Conservation (phyloP, 2,329 filamentous ascomycete species). For the Chaetoscypha palmicola region DNA sequence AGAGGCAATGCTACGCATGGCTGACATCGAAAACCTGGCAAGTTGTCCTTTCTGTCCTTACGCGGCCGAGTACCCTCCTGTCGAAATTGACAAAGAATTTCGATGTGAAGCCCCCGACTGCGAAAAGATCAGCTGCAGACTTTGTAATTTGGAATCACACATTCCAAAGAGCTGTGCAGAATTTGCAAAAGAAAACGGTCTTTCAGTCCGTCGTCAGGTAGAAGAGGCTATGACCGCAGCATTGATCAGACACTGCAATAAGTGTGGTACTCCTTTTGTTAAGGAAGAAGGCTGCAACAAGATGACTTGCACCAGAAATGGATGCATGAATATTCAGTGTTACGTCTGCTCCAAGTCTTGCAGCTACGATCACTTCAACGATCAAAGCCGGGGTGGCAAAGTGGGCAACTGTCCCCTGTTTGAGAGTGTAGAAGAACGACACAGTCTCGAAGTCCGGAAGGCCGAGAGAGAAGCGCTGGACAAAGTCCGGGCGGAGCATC, state of each 20-base stretch:
- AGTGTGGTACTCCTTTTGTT: slow-evolving; percentile 58
- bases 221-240: slow-evolving; percentile 83
- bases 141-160: slow-evolving; percentile 63
- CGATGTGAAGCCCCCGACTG: slow-evolving; percentile 62
- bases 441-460: slow-evolving; percentile 53
- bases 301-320: slow-evolving; percentile 59
- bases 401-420: slow-evolving; percentile 59
- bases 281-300: slow-evolving; percentile 80
- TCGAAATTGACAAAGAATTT: slow-evolving; percentile 66
- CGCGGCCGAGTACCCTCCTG: slow-evolving; percentile 63
- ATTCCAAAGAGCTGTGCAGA: slow-evolving; percentile 67
- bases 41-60: slow-evolving; percentile 79
- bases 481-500: slow-evolving; percentile 51
- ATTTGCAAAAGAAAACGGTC: slow-evolving; percentile 49
- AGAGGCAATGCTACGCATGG: slow-evolving; percentile 59
- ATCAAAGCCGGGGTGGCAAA: slow-evolving; percentile 40
- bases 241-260: slow-evolving; percentile 69
- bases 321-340: slow-evolving; percentile 49
- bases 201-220: slow-evolving; percentile 56
- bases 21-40: slow-evolving; percentile 64
- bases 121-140: slow-evolving; percentile 54
- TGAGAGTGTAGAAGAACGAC: slow-evolving; percentile 52
- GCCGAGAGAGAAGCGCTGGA: slow-evolving; percentile 54
- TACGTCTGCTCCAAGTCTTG: slow-evolving; percentile 66
- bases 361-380: slow-evolving; percentile 64